A percentile compares a stretch with the other conserved stretches of the same genome.
phyloP scores from a whole-genome alignment of 495 filamentous ascomycete genomes.

The Neurospora discreta region DNA sequence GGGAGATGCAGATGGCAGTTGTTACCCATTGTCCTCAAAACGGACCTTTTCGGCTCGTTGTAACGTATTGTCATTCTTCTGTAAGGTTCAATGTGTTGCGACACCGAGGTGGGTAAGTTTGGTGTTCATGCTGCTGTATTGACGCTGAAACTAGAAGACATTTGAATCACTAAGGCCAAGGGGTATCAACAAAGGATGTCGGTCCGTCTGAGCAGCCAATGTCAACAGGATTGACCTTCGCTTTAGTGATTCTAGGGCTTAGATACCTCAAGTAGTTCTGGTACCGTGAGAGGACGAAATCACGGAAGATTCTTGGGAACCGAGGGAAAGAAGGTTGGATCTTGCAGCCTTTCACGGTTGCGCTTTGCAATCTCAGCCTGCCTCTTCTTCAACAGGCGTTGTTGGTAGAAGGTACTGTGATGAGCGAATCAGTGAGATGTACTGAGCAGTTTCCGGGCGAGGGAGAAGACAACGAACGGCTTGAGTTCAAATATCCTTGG shows the following conservation, averaged over 20 bases:
- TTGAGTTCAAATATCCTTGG: slow-evolving; percentile 80
- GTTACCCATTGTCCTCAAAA: neutral
- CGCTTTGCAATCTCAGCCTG: slow-evolving; percentile 70
- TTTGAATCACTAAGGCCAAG: neutral
- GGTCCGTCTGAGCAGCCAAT: neutral
- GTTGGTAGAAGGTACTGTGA: slow-evolving; percentile 71
- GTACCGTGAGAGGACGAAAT: slow-evolving; percentile 1
- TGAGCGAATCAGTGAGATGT: neutral
- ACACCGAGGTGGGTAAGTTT: neutral
- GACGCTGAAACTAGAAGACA: neutral
- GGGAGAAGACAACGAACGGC: slow-evolving; percentile 43
- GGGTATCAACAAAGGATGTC: neutral
- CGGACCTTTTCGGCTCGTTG: neutral
- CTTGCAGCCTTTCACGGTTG: slow-evolving; percentile 70
- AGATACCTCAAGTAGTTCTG: neutral
- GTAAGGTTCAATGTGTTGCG: neutral
- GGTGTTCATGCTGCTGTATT: neutral
- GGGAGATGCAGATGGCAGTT: neutral
- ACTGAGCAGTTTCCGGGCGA: neutral
- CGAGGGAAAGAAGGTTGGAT: slow-evolving; percentile 69
- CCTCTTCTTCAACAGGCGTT: slow-evolving; percentile 65
- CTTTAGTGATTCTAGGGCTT: accelerated
- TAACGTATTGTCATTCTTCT: neutral
- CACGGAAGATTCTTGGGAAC: slow-evolving; percentile 62
- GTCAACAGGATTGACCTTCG: neutral